Evolutionary conservation across 176 grass and related monocot species (phyloP).

Genomic region (Rhynchospora breviuscula): DNA sequence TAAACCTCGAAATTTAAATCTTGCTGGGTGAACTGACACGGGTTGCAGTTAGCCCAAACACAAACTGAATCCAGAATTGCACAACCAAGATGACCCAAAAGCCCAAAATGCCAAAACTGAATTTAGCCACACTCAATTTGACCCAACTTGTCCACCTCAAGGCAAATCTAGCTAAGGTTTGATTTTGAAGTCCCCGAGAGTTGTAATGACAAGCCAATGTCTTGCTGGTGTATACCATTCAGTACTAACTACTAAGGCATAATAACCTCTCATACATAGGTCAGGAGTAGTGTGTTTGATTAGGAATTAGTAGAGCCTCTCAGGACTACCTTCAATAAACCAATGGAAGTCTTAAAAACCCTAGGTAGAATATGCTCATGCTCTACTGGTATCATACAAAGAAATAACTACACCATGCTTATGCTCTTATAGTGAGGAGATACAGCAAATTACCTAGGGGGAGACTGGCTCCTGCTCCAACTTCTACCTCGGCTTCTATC

Average conservation of each 20-base stretch:
- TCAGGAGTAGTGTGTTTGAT: not conserved
- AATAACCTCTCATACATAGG: not conserved
- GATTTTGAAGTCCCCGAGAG: not conserved
- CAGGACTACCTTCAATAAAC: not conserved
- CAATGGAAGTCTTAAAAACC: not conserved
- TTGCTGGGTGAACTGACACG: no score
- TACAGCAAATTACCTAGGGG: slow-evolving; percentile 57
- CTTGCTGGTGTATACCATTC: not conserved
- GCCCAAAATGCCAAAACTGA: no score
- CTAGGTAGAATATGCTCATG: not conserved
- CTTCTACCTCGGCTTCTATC: slow-evolving; percentile 46
- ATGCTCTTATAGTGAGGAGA: slow-evolving; percentile 11
- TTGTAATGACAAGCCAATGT: not conserved
- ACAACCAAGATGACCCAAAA: no score
- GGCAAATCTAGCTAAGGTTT: not conserved
- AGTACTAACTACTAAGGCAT: not conserved
- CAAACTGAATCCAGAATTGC: no score
- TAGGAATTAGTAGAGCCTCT: not conserved
- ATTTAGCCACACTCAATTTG: no score
- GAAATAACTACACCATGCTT: not conserved
- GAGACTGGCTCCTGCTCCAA: slow-evolving; percentile 69
- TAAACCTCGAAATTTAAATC: no score
- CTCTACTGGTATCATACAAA: not conserved
- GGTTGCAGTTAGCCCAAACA: no score
- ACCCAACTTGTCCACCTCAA: no score